phyloP scores from a whole-genome alignment of 768 basidiomycete genomes.

The Lactifluus echinatus region DNA sequence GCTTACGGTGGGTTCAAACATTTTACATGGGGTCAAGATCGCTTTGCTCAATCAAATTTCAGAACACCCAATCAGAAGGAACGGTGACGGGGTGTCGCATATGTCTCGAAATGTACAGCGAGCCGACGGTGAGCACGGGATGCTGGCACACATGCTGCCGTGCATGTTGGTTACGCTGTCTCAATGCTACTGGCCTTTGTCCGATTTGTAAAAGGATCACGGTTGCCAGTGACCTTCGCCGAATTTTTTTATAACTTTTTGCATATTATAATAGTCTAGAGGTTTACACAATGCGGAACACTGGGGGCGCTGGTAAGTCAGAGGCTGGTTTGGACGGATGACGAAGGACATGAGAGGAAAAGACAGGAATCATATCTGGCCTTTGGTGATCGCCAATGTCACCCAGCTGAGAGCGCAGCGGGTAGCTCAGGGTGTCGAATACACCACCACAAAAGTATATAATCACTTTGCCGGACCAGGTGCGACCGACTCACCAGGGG shows the following conservation, averaged over 20 bases:
- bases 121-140: slow-evolving; percentile 73
- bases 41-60: not conserved
- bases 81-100: slow-evolving; percentile 54
- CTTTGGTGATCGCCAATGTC: slow-evolving; percentile 60
- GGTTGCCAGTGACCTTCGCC: slow-evolving; percentile 60
- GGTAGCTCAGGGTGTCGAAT: slow-evolving; percentile 31
- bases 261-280: not conserved
- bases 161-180: slow-evolving; percentile 77
- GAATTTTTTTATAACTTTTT: slow-evolving; percentile 53
- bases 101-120: slow-evolving; percentile 68
- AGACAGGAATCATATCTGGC: slow-evolving; percentile 71
- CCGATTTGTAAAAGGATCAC: slow-evolving; percentile 87
- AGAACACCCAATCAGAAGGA: slow-evolving; percentile 2
- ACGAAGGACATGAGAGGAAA: not conserved
- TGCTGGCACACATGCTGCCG: slow-evolving; percentile 86
- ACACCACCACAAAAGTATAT: slow-evolving; percentile 20
- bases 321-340: not conserved
- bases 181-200: slow-evolving; percentile 74
- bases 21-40: slow-evolving; percentile 30
- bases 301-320: not conserved
- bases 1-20: slow-evolving; percentile 24
- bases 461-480: slow-evolving; percentile 14
- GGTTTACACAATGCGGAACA: not conserved
- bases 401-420: slow-evolving; percentile 42
- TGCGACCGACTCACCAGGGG: slow-evolving; percentile 1